Conservation (phyloP, 192 early-diverging fungal species). For the Backusella liffmaniae region DNA sequence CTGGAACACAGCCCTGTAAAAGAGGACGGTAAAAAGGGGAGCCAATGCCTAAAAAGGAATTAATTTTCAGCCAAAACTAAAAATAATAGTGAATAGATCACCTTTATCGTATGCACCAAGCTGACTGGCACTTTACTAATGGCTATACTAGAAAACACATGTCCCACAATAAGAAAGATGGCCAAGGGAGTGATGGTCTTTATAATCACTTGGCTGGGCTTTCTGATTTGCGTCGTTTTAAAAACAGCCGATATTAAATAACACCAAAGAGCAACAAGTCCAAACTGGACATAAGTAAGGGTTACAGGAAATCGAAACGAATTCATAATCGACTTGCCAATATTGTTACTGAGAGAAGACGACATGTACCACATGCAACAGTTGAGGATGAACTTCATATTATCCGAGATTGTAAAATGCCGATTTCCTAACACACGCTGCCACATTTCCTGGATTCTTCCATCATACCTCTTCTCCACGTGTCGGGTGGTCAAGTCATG, state of each 20-base stretch:
- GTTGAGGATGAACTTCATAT: conserved; percentile 58
- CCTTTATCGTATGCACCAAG: conserved; percentile 90
- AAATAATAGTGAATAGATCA: conserved; percentile 26
- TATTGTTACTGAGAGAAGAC: conserved; percentile 83
- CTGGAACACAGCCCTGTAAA: conserved; percentile 69
- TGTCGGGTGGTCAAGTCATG: conserved; percentile 12
- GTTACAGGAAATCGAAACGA: conserved; percentile 80
- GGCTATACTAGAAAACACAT: conserved; percentile 78
- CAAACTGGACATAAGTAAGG: conserved; percentile 82
- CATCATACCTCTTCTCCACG: conserved; percentile 1
- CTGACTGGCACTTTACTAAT: conserved; percentile 77
- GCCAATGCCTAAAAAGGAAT: conserved; percentile 64
- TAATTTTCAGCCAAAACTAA: conserved; percentile 1
- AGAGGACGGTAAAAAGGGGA: conserved; percentile 82
- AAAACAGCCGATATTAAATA: conserved; percentile 41
- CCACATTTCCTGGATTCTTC: not conserved
- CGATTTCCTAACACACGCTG: not conserved
- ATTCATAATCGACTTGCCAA: conserved; percentile 77
- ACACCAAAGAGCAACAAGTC: conserved; percentile 68
- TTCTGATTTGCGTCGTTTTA: conserved; percentile 52
- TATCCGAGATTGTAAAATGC: conserved; percentile 33
- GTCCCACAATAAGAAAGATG: conserved; percentile 81
- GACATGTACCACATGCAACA: conserved; percentile 81
- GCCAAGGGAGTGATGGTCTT: conserved; percentile 67
- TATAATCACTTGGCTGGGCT: conserved; percentile 53